Evolutionary conservation across 2,329 filamentous ascomycete species (phyloP), one percentile per base, ranked within the genome.

Genomic region (Colletotrichum sp.): DNA sequence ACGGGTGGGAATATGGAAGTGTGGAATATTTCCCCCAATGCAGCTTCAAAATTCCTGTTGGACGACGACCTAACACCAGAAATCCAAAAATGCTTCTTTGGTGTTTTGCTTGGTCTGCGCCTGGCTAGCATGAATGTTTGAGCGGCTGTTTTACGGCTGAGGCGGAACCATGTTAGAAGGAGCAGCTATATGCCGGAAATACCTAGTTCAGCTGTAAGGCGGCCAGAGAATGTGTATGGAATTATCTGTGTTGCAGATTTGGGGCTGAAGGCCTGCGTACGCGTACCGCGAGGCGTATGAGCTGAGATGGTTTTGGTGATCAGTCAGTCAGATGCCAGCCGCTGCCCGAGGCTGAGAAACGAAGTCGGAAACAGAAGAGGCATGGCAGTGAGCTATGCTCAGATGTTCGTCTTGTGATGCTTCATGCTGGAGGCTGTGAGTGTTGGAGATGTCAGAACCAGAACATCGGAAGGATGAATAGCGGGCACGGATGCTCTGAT

Each of bases 331-430:
- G 70, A 75, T 26, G 70, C 67, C 57, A 52, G 28, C 34, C 21
- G n/a, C 21, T 26, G 58, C 30, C 70, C 58, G 70, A 69, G 70
- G 64, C 58, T 52, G 70, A 64, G 15, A n/a, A 48, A 26, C 43
- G 34, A 52, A 52, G 43, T 21, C 10, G 32, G 34, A 36, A 63
- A 71, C 26, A 30, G 21, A 43, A 24, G 12, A 34, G 52, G 24
- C 43, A 48, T 38, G 43, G n/a, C 43, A 52, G n/a, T 52, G 34
- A 63, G 63, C 28, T 26, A 43, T 21, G 12, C 43, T 52, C 43
- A 24, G 43, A 65, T 32, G 58, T 75, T 73, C 58, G 48, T 75
- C 64, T 68, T 68, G 73, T 73, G 57, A n/a, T 68, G 58, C 32
- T 6, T 67, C 30, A 48, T 48, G 64, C 73, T 26, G 58, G 30